Conservation (phyloP, 495 filamentous ascomycete species). For the Hapsidospora chrysogenum region DNA sequence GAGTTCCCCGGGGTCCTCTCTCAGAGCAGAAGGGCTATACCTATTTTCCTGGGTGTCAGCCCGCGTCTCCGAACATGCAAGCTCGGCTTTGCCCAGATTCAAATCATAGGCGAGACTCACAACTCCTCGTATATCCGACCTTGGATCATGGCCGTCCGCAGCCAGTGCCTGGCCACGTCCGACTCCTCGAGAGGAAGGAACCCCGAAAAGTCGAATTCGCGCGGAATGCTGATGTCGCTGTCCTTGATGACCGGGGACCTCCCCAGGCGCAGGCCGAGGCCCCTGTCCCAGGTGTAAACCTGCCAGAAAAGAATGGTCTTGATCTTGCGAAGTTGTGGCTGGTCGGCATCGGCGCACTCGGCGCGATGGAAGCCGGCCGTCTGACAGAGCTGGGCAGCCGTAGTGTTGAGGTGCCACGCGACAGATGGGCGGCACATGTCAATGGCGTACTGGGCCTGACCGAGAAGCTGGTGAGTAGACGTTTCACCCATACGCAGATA, state of each 20-base stretch:
- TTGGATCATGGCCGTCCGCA: conserved; percentile 36
- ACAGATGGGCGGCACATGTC: conserved; percentile 47
- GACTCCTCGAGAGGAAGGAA: conserved; percentile 13
- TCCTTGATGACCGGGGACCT: conserved; percentile 44
- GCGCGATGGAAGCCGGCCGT: conserved; percentile 46
- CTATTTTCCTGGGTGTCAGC: neutral
- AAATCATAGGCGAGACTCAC: neutral
- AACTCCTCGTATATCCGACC: conserved; percentile 40
- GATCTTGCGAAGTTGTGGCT: conserved; percentile 14
- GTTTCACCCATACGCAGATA: no score
- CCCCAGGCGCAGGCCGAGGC: conserved; percentile 45
- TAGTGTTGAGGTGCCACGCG: conserved; percentile 42
- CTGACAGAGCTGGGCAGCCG: conserved; percentile 42
- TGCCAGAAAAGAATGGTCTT: conserved; percentile 43
- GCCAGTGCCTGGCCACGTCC: conserved; percentile 28
- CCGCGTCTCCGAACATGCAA: no score
- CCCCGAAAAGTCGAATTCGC: conserved; percentile 13
- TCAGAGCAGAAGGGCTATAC: conserved; percentile 43
- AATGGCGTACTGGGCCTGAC: conserved; percentile 34
- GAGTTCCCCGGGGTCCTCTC: conserved; percentile 27
- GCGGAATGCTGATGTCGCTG: conserved; percentile 42
- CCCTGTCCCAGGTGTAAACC: conserved; percentile 41
- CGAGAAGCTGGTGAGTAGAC: neutral
- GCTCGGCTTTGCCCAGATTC: neutral
- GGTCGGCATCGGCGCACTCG: conserved; percentile 31